Base-by-base conservation (phyloP, 2,329 filamentous ascomycete genomes). In the Microsporum audouinii region DNA sequence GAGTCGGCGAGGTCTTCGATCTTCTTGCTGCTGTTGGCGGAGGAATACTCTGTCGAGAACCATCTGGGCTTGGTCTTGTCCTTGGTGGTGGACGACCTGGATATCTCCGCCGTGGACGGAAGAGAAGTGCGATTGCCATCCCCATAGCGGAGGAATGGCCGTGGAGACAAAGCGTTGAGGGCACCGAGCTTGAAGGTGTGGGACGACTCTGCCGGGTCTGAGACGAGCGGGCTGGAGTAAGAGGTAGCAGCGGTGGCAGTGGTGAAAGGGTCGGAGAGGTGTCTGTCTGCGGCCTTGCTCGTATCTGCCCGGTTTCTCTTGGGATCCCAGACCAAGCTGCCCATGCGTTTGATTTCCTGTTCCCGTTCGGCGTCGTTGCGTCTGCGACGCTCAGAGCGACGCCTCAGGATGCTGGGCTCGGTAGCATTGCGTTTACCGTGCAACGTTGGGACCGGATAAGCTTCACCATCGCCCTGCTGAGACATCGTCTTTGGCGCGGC, bases 331-430 rank as follows among this genome's bases (percentile, higher is more conserved):
- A 83, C 81, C 53, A 88, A 80, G 53, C 84, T 78, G 34, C 36
- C 79, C 88, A 96, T 89, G 60, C 89, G 85, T 70, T 86, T 88
- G 70, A 96, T 91, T 74, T 96, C 90, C 64, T 89, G 89, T 74
- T 96, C 91, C 61, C 92, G 83, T 62, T 87, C 81, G 70, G 84
- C 83, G 64, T 95, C 88, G 64, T 87, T 81, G 66, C 87, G 86
- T 68, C 86, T 85, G 67, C 87, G 84, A 75, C 89, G 95, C 77
- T 84, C 91, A 45, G 88, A 88, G 69, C 85, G 89, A 63, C 86
- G 85, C 62, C 85, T 83, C 58, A 83, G 75, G 33, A 87, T 75
- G 29, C 78, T 72, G 4, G 77, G 77, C 58, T 85, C 82, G 65
- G 81, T 79, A 61, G 80, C 79, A 64, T 79, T 79, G 67, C 83